Conservation (phyloP, 768 basidiomycete genomes). For the Termitomyces sp. region DNA sequence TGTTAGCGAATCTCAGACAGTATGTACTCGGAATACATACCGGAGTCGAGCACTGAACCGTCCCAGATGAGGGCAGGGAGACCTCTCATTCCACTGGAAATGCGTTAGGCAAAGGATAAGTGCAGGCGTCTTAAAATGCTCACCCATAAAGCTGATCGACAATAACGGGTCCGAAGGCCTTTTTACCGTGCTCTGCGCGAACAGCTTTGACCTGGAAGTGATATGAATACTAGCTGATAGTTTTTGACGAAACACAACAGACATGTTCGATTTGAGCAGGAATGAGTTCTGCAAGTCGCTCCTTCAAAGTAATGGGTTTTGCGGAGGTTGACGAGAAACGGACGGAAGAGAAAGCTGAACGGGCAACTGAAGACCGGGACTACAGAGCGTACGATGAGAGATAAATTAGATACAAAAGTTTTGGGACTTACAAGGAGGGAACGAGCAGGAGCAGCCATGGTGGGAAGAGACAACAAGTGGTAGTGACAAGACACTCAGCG, state of each 20-base stretch:
- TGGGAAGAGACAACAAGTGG: slow-evolving; percentile 8
- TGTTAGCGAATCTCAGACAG: slow-evolving; percentile 6
- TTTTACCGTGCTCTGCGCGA: slow-evolving; percentile 85
- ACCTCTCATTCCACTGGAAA: slow-evolving; percentile 75
- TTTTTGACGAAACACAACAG: slow-evolving; percentile 15
- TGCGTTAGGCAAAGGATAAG: slow-evolving; percentile 4
- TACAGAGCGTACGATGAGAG: slow-evolving; percentile 17
- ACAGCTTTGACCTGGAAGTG: slow-evolving; percentile 69
- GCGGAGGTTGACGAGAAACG: slow-evolving; percentile 63
- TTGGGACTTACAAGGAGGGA: slow-evolving; percentile 34
- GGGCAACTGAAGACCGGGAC: slow-evolving; percentile 50
- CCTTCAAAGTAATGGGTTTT: slow-evolving; percentile 80
- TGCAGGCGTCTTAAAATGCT: slow-evolving; percentile 13
- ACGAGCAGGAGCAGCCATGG: slow-evolving; percentile 41
- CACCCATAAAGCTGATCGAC: slow-evolving; percentile 92
- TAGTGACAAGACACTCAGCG: slow-evolving; percentile 11
- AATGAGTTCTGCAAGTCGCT: slow-evolving; percentile 90
- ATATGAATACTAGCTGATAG: slow-evolving; percentile 14
- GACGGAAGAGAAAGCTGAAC: slow-evolving; percentile 40
- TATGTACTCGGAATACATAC: slow-evolving; percentile 33
- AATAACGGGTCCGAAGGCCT: slow-evolving; percentile 86
- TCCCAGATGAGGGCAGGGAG: slow-evolving; percentile 97
- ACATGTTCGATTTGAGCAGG: slow-evolving; percentile 81
- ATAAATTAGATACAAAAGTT: not conserved
- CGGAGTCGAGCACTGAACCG: slow-evolving; percentile 93